Conservation (phyloP, 2,329 filamentous ascomycete genomes). For the Diplodia sapinea region DNA sequence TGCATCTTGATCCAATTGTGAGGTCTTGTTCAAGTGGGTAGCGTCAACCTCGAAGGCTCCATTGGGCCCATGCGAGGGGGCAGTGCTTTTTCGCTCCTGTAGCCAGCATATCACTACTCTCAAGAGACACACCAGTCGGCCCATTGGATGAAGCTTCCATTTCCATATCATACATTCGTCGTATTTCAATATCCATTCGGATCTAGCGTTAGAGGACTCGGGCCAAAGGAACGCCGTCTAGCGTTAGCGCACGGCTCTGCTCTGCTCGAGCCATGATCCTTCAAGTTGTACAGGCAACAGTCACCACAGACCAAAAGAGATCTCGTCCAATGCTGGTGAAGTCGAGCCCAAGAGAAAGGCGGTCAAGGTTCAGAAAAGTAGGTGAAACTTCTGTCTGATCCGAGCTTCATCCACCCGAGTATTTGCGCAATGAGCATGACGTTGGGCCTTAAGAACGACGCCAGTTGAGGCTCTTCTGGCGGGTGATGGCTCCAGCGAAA, state of each 20-base stretch:
- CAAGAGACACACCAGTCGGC: too few species aligned
- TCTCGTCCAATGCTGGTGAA: background rate
- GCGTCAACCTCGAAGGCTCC: too few species aligned
- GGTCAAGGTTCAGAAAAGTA: background rate
- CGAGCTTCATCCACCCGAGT: background rate
- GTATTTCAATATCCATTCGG: background rate
- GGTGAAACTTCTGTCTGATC: background rate
- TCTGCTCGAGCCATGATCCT: background rate
- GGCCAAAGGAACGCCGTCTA: background rate
- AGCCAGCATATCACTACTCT: background rate
- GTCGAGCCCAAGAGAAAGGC: background rate
- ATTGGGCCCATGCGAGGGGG: too few species aligned
- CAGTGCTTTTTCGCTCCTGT: background rate
- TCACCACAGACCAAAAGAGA: background rate
- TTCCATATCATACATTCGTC: background rate
- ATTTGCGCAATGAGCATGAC: background rate
- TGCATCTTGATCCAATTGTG: too few species aligned
- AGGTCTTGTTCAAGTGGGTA: too few species aligned
- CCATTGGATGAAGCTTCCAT: too few species aligned
- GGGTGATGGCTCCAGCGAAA: background rate
- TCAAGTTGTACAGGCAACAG: background rate
- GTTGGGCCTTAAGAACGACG: background rate
- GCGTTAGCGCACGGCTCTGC: background rate
- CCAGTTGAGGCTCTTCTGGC: background rate
- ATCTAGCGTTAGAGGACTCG: background rate